Percentiles rank a stretch among this genome's conserved stretches.
Conservation (phyloP, 345 rosid genomes). For the Eucalyptus curtisii region DNA sequence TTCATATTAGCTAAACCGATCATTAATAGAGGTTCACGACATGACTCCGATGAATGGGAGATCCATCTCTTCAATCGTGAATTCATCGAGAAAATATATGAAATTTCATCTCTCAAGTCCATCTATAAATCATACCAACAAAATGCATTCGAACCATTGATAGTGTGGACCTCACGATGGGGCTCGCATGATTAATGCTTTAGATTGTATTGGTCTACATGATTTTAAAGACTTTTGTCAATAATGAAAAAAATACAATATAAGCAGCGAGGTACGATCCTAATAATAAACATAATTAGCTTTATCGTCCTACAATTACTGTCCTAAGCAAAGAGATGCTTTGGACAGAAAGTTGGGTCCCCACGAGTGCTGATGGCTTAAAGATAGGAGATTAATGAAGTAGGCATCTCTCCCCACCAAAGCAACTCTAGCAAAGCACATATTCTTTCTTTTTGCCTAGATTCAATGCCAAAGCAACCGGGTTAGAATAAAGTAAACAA, state of each 20-base stretch:
- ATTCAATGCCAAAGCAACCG: neutral
- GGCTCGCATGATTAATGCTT: neutral
- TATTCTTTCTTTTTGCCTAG: neutral
- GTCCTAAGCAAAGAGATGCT: neutral
- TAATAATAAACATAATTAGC: neutral
- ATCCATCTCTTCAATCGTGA: neutral
- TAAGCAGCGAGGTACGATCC: fast-evolving
- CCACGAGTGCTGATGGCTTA: neutral
- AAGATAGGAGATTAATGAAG: neutral
- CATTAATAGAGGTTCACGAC: fast-evolving
- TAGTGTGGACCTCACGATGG: neutral
- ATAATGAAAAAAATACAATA: too few relatives aligned
- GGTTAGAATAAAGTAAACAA: neutral
- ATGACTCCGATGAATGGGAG: too few relatives aligned
- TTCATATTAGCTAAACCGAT: fast-evolving
- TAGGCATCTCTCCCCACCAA: neutral
- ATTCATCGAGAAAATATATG: neutral
- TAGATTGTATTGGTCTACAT: fast-evolving
- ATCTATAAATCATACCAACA: neutral
- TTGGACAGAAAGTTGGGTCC: neutral
- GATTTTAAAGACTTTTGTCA: neutral
- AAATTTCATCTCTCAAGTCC: neutral
- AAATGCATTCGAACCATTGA: fast-evolving
- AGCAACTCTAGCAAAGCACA: neutral
- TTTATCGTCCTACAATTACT: neutral